Conservation (phyloP, 2,329 filamentous ascomycete genomes). For the Corynespora cassiicola region DNA sequence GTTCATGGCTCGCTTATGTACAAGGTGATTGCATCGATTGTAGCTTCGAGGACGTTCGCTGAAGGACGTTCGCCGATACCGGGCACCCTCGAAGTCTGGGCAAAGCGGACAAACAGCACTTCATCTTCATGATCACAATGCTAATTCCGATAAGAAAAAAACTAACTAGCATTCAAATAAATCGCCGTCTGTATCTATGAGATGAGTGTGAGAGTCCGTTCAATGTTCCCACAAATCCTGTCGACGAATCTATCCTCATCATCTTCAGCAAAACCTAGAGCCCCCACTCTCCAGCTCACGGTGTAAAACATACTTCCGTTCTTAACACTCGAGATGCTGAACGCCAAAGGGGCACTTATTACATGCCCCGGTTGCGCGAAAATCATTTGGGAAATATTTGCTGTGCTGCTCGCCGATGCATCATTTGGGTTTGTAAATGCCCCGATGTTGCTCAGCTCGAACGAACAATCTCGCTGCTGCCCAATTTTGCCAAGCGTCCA, state of each 20-base stretch:
- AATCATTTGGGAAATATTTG: constrained; percentile 43
- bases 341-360: constrained; percentile 44
- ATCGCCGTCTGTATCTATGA: too few species aligned
- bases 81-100: too few species aligned
- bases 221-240: constrained; percentile 22
- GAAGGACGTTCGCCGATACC: too few species aligned
- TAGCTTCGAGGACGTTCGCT: too few species aligned
- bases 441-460: constrained; percentile 56
- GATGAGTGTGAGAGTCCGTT: too few species aligned
- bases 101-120: too few species aligned
- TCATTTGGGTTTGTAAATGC: constrained; percentile 35
- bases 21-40: too few species aligned
- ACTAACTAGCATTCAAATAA: too few species aligned
- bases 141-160: too few species aligned
- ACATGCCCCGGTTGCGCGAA: constrained; percentile 55
- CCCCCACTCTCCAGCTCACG: constrained; percentile 53
- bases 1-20: too few species aligned
- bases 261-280: constrained; percentile 40
- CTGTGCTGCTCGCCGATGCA: not conserved
- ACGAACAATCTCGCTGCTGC: constrained; percentile 48
- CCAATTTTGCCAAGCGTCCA: constrained; percentile 51
- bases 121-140: too few species aligned
- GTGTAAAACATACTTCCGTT: constrained; percentile 47
- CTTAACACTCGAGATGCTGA: constrained; percentile 51
- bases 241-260: constrained; percentile 36